These are phyloP conservation scores for Cladosporium sphaerospermum DNA, from an alignment of 2,329 filamentous ascomycete species.

Conservation along the genomic window DNA sequence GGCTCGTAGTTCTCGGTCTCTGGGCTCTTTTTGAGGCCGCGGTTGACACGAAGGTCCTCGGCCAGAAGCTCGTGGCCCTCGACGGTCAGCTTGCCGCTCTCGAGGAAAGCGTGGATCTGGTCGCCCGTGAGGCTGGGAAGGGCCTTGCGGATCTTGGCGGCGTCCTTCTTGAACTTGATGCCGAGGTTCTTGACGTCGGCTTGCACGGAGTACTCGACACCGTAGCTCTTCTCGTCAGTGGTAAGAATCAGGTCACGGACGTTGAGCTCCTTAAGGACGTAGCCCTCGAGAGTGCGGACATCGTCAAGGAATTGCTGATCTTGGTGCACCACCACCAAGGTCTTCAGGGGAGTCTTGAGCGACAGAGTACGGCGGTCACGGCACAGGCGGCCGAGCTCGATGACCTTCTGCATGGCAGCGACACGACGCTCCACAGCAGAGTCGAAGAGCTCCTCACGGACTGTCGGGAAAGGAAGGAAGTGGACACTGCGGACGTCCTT, in stretches of 20 bases:
- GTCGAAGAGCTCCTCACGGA: constrained; percentile 83
- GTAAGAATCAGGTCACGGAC: constrained; percentile 78
- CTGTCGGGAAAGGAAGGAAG: constrained; percentile 84
- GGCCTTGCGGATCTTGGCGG: constrained; percentile 83
- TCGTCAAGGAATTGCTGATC: constrained; percentile 80
- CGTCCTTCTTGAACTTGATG: constrained; percentile 96
- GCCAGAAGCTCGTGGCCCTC: constrained; percentile 78
- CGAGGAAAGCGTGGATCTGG: constrained; percentile 72
- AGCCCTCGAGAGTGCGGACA: constrained; percentile 75
- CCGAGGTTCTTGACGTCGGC: constrained; percentile 93
- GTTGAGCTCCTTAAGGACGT: constrained; percentile 89
- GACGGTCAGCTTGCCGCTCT: constrained; percentile 67
- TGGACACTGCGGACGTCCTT: constrained; percentile 82
- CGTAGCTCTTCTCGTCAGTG: constrained; percentile 82
- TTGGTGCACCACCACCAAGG: constrained; percentile 79
- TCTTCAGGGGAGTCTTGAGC: constrained; percentile 86
- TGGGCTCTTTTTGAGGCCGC: constrained; percentile 67
- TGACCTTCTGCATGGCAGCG: constrained; percentile 87
- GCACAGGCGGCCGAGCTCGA: constrained; percentile 80
- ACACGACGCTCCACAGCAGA: constrained; percentile 79
- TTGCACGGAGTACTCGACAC: constrained; percentile 81
- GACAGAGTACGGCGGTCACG: constrained; percentile 79
- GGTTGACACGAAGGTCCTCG: constrained; percentile 76
- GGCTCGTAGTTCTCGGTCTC: constrained; percentile 71
- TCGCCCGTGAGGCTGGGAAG: constrained; percentile 71